Percentiles rank a stretch among this genome's conserved stretches.
phyloP scores from a whole-genome alignment of 106 monocot species.

The Dioscorea alata region DNA sequence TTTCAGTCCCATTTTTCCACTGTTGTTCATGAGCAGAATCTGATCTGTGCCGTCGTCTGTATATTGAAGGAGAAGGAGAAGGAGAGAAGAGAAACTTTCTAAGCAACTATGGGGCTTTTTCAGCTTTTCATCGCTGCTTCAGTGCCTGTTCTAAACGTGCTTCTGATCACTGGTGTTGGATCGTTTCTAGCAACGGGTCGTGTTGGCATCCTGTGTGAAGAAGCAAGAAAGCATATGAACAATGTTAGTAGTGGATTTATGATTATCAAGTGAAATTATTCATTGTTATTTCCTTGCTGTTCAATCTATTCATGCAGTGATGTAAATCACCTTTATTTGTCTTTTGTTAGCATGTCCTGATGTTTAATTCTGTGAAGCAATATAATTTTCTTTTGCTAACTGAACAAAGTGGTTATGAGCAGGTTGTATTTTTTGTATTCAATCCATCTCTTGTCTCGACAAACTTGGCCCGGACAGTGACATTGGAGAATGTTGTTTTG shows the following conservation, averaged over 20 bases:
- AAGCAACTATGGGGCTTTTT: conserved; percentile 43
- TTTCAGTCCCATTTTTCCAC: too few species aligned
- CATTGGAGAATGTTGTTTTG: conserved; percentile 50
- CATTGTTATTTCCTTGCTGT: too few species aligned
- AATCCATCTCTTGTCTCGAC: conserved; percentile 65
- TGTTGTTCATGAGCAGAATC: too few species aligned
- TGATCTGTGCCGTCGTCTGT: too few species aligned
- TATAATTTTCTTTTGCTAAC: not conserved
- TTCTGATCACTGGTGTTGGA: conserved; percentile 69
- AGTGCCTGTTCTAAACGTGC: conserved; percentile 69
- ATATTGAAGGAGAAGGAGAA: too few species aligned
- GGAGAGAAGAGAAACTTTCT: too few species aligned
- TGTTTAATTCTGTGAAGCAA: not conserved
- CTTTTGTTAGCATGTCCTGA: not conserved
- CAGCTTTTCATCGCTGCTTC: conserved; percentile 61
- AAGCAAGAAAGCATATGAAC: conserved; percentile 67
- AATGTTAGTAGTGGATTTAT: conserved; percentile 34
- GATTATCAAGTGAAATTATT: too few species aligned
- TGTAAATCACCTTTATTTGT: not conserved
- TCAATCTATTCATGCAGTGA: too few species aligned
- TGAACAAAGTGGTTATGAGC: not conserved
- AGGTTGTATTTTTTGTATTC: conserved; percentile 79
- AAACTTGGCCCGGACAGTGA: conserved; percentile 61
- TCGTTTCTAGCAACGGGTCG: conserved; percentile 42
- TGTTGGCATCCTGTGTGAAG: conserved; percentile 39